Percentiles rank a stretch among this genome's conserved stretches.
Conservation (phyloP, 495 filamentous ascomycete genomes). For the Aspergillus homomorphus region DNA sequence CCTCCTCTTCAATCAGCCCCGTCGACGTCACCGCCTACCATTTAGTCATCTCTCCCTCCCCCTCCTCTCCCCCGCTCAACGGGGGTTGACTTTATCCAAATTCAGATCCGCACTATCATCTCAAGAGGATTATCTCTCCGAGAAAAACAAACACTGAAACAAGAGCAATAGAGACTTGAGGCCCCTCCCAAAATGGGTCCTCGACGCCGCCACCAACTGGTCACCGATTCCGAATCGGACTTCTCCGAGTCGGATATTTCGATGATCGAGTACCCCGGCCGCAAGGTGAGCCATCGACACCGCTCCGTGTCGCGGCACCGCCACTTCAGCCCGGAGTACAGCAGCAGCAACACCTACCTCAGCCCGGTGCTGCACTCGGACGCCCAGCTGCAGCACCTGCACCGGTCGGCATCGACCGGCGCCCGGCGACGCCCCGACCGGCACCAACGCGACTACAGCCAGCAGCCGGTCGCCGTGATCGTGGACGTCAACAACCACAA, state of each 20-base stretch:
- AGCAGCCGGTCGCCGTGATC: constrained; percentile 21
- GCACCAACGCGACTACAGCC: constrained; percentile 14
- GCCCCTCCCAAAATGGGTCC: constrained; percentile 10
- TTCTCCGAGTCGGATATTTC: constrained; percentile 35
- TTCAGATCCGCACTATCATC: not conserved
- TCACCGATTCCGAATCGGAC: constrained; percentile 34
- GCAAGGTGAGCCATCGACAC: constrained; percentile 23
- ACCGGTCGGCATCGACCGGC: constrained; percentile 43
- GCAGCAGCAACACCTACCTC: constrained; percentile 21
- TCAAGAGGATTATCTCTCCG: constrained; percentile 1
- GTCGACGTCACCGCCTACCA: not conserved
- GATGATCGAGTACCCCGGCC: constrained; percentile 26
- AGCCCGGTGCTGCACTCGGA: constrained; percentile 20
- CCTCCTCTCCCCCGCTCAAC: not conserved
- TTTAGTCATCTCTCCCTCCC: not conserved
- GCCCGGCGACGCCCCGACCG: constrained; percentile 31
- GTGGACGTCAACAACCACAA: constrained; percentile 36
- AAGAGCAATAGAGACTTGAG: not conserved
- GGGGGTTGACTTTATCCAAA: not conserved
- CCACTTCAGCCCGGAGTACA: constrained; percentile 19
- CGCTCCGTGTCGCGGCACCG: constrained; percentile 42
- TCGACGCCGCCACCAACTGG: constrained; percentile 17
- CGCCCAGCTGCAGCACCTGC: constrained; percentile 17
- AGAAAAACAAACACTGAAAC: no score
- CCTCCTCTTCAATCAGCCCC: not conserved